Percentiles rank a stretch among this genome's conserved stretches.
phyloP scores from a whole-genome alignment of 164 flowering plant genomes.

The Saururus chinensis region DNA sequence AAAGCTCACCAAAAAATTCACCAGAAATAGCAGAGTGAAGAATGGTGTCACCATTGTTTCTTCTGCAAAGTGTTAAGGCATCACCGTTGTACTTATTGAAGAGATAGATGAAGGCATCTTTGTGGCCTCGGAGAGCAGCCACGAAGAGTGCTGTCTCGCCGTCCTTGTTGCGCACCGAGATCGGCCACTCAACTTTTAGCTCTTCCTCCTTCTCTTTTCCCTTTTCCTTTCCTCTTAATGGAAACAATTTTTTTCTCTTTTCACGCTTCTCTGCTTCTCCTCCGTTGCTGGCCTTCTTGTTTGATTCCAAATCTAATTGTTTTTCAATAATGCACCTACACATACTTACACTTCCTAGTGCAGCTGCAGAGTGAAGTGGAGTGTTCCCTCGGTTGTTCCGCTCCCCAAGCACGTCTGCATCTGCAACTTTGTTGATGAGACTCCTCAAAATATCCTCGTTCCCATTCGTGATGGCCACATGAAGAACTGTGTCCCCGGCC shows the following conservation, averaged over 20 bases:
- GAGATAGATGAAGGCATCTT: slow-evolving; percentile 7
- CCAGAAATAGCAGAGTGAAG: slow-evolving; percentile 19
- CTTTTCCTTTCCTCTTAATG: too few species aligned
- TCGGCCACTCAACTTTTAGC: too few species aligned
- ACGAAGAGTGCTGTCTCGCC: slow-evolving; percentile 18
- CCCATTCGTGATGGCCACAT: slow-evolving; percentile 19
- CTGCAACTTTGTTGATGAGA: slow-evolving; percentile 4
- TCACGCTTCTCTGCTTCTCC: too few species aligned
- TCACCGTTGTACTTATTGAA: neutral
- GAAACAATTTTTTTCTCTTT: too few species aligned
- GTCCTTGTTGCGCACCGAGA: slow-evolving; percentile 3
- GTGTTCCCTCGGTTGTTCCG: slow-evolving; percentile 17
- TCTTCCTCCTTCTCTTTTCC: too few species aligned
- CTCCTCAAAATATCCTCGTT: slow-evolving; percentile 4
- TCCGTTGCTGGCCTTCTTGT: too few species aligned
- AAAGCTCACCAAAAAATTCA: slow-evolving; percentile 14
- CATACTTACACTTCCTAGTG: slow-evolving; percentile 13
- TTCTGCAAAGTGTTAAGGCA: neutral
- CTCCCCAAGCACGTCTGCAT: neutral
- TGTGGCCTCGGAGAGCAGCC: slow-evolving; percentile 16
- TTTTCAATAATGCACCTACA: slow-evolving; percentile 4
- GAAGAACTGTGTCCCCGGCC: slow-evolving; percentile 23
- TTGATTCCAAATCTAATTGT: too few species aligned
- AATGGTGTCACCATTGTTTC: slow-evolving; percentile 16
- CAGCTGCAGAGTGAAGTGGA: slow-evolving; percentile 19